Evolutionary conservation across 2,329 filamentous ascomycete genomes (phyloP), one percentile per base, ranked within the genome.

Genomic region (Aureobasidium melanogenum): DNA sequence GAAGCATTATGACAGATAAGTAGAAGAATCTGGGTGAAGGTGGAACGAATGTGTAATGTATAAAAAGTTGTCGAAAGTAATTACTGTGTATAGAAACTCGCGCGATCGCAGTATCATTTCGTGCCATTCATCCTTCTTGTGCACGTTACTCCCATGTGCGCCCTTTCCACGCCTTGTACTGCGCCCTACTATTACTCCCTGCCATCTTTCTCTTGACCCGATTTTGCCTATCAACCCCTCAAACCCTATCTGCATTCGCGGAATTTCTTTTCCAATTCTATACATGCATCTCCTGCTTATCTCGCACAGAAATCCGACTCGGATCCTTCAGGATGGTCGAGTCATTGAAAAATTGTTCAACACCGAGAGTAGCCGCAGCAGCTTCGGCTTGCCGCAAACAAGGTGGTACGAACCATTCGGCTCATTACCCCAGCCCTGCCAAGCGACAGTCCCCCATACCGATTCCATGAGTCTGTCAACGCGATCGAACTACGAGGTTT

Each of bases 181-280:
- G n/a, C n/a, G n/a, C n/a, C n/a, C n/a, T n/a, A n/a, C n/a, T n/a
- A n/a, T n/a, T n/a, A n/a, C n/a, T n/a, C n/a, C n/a, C n/a, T n/a
- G n/a, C n/a, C n/a, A n/a, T n/a, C n/a, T n/a, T n/a, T n/a, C 10
- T 41, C 34, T 19, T 55, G 15, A 2, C 26, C 24, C 38, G 26
- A 41, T 41, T 43, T 26, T 41, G 51, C 38, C 36, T 43, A 55
- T 55, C 51, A 39, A 55, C 38, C 51, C 51, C 51, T 38, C 51
- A 5, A 55, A 43, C 36, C 38, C 12, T 43, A 55, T 43, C 24
- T 8, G n/a, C 17, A 2, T 24, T 38, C 32, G 26, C 12, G 8
- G 8, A 36, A 44, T 22, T 22, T 44, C 41, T 44, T 44, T 44
- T 22, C 47, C n/a, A n/a, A 8, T 38, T 51, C 47, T 8, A 34